Evolutionary conservation across 2,329 filamentous ascomycete genomes (phyloP).

Genomic region (Helminthosporium solani): DNA sequence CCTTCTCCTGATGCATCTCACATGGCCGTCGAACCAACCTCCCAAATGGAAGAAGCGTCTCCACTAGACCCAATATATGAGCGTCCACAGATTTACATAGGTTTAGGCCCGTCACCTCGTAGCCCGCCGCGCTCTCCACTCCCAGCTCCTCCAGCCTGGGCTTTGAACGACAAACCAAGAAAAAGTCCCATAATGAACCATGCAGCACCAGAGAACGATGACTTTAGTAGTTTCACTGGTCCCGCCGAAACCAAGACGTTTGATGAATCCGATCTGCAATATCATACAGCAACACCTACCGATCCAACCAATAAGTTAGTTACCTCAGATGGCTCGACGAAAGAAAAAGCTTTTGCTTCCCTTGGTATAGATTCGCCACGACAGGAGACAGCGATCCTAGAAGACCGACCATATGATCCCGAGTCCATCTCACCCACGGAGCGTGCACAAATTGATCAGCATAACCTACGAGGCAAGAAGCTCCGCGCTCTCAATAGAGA

Average conservation of each 20-base stretch:
- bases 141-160: constrained; percentile 5
- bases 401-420: constrained; percentile 1
- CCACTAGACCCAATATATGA: constrained; percentile 24
- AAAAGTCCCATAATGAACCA: not conserved
- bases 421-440: not conserved
- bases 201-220: not conserved
- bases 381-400: constrained; percentile 8
- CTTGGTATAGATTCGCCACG: constrained; percentile 16
- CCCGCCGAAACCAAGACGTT: not conserved
- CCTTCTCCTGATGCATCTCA: constrained; percentile 23
- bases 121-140: constrained; percentile 21
- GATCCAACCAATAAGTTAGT: constrained; percentile 10
- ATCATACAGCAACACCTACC: not conserved
- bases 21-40: constrained; percentile 12
- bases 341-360: constrained; percentile 25
- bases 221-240: not conserved
- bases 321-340: constrained; percentile 18
- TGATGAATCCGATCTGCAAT: not conserved
- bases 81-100: constrained; percentile 4
- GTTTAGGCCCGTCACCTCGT: constrained; percentile 21
- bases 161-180: not conserved
- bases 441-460: constrained; percentile 1
- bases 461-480: constrained; percentile 16
- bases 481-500: constrained; percentile 14
- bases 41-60: constrained; percentile 10